Evolutionary conservation across 129 eudicot genomes (phyloP), one percentile per base, ranked within the genome.

Genomic region (Sambucus nigra): DNA sequence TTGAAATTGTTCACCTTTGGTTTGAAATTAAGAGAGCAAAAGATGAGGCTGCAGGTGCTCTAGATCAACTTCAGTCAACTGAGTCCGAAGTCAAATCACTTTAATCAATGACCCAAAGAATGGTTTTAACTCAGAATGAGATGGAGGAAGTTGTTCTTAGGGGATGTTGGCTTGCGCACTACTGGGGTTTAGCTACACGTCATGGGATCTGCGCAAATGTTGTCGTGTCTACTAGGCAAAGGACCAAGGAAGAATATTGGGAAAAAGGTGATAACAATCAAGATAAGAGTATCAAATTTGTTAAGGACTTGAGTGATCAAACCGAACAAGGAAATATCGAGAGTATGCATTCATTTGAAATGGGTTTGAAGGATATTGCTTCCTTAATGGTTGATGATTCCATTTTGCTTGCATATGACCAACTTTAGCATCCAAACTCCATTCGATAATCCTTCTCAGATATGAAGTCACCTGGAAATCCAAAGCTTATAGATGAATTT

Each of bases 101-200:
- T 35, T 84, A 76, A 65, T 68, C 77, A 6, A 86, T 91, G 99
- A 86, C 99, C 47, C 95, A 82, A 55, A 82, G 99, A 53, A 85
- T 91, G 95, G 69, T 91, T 68, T 74, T 91, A 53, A 91, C 86
- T 64, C 95, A 82, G 59, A 66, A 85, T 60, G 99, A 91, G 53
- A 91, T 91, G 99, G 98, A 91, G 68, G 98, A 91, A 76, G 98
- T 91, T 59, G 98, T 91, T 56, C 89, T 91, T 53, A 91, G 86
- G 65, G 71, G 98, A 59, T 91, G 98, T 59, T 91, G 98, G 98
- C 95, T 91, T 58, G 95, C 98, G 26, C 82, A 94, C 51, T 91
- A 91, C 64, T 91, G 98, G 98, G 95, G 89, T 55, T 80, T 91
- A 65, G 98, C 98, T 25, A 78, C 79, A 50, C 87, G 79, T 33